Base-by-base conservation (phyloP, 768 basidiomycete genomes). In the Russula brevipes region DNA sequence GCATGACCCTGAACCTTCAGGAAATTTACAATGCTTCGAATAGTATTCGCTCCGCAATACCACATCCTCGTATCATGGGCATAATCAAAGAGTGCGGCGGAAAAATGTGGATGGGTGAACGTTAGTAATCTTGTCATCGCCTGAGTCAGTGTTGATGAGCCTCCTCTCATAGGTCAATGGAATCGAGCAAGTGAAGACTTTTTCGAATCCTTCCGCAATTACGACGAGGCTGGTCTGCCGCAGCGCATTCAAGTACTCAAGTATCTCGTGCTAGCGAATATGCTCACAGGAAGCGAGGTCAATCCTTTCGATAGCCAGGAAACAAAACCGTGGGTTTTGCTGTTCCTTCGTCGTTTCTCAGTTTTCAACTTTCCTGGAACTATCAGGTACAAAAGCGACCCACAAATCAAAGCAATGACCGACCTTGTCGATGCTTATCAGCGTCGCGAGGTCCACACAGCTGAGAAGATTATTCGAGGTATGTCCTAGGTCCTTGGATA, bases 81-180 rank as follows among this genome's bases (percentile, higher is more conserved):
- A 93, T 98, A 56, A 98, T 99, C 77, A 92, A 95, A 72, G 97
- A 99, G 75, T 98, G 96, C 68, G 97, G 97, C 16, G 97, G 97
- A 2, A 99, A 99, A 77, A 99, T 99, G 97, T 98, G 97, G 95
- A 98, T 99, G 97, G 94, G 92, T 62, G 97, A 98, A 81, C 90
- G 96, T 89, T 74, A 70, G 86, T 17, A 52, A 16, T 54, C 19
- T 16, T 35, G 44, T 47, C 49, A 14, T 55, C 17, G 17, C 50
- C 30, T 30, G 10, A 42, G 52, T 58, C 33, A 14, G 46, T 36
- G 36, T 59, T 12, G 42, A 33, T 24, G 33, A 50, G 67, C n/a
- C 61, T 1, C 60, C 12, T 54, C 14, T 52, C 24, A 10, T 71
- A 94, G 92, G 91, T 61, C 91, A 97, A 77, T 99, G 96, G 95